These are phyloP conservation scores for Mortierella hygrophila DNA, from an alignment of 192 early-diverging fungal species.

Conservation along the genomic window DNA sequence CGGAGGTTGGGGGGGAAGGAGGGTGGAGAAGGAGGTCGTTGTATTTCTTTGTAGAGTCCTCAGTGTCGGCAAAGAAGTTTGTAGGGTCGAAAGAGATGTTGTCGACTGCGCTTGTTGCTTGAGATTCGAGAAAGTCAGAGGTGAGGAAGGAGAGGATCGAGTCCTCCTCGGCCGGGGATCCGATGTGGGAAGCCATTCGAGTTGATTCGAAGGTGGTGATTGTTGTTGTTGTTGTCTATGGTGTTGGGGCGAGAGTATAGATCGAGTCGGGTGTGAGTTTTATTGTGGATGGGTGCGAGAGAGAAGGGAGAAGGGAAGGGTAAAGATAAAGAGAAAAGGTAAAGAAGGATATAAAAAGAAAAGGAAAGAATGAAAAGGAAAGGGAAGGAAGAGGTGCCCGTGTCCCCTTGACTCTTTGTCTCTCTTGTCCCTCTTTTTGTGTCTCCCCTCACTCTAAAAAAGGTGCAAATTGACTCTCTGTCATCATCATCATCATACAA, in stretches of 20 bases:
- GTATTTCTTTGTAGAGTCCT: slow-evolving; percentile 15
- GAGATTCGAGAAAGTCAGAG: slow-evolving; percentile 52
- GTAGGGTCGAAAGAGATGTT: slow-evolving; percentile 24
- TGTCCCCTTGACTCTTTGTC: not conserved
- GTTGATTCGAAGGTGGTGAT: not conserved
- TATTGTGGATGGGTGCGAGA: too few relatives aligned
- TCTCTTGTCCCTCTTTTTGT: too few relatives aligned
- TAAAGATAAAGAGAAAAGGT: not conserved
- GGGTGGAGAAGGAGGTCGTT: slow-evolving; percentile 46
- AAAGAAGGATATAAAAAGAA: not conserved
- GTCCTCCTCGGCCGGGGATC: slow-evolving; percentile 43
- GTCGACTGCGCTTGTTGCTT: slow-evolving; percentile 22
- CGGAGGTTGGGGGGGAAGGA: slow-evolving; percentile 48
- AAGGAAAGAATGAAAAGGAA: not conserved
- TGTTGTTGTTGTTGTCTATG: not conserved
- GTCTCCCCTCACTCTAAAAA: too few relatives aligned
- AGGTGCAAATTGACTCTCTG: too few relatives aligned
- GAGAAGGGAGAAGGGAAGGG: too few relatives aligned
- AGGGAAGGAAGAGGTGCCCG: not conserved
- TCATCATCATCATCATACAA: too few relatives aligned
- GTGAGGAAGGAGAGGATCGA: slow-evolving; percentile 55
- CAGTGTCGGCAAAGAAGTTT: slow-evolving; percentile 33
- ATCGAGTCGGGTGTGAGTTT: too few relatives aligned
- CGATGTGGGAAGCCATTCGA: not conserved
- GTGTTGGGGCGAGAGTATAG: too few relatives aligned